Conservation (phyloP, 2,329 filamentous ascomycete genomes). For the Epichloe festucae region DNA sequence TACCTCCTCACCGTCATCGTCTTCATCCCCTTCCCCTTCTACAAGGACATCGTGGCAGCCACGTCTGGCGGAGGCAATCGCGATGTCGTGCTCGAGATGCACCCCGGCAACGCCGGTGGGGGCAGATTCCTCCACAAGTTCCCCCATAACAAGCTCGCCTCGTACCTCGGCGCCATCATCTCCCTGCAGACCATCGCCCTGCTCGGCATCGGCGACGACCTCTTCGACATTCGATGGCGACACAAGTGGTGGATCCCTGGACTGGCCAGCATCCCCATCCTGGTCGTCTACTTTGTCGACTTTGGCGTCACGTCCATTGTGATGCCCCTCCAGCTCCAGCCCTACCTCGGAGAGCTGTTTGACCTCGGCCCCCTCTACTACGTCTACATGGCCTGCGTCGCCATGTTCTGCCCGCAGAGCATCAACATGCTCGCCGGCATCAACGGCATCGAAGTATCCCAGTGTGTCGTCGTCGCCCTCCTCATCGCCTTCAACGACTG, state of each 20-base stretch:
- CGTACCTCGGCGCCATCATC: constrained; percentile 86
- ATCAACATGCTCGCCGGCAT: constrained; percentile 99
- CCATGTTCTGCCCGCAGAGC: constrained; percentile 96
- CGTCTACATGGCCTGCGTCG: constrained; percentile 87
- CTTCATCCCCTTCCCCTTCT: constrained; percentile 95
- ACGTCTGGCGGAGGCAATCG: constrained; percentile 89
- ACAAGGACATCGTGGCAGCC: constrained; percentile 92
- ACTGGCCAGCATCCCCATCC: constrained; percentile 81
- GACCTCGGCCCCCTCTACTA: constrained; percentile 82
- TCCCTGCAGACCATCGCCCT: constrained; percentile 84
- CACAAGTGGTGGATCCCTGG: constrained; percentile 98
- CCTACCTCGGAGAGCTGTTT: constrained; percentile 72
- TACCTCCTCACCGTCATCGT: constrained; percentile 80
- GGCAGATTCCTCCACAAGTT: constrained; percentile 84
- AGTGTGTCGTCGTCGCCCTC: constrained; percentile 79
- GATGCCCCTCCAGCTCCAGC: constrained; percentile 72
- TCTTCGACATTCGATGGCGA: constrained; percentile 96
- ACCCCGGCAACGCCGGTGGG: constrained; percentile 34
- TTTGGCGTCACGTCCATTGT: constrained; percentile 95
- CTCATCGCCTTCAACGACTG: constrained; percentile 78
- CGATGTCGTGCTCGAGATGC: constrained; percentile 70
- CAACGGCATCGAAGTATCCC: constrained; percentile 92
- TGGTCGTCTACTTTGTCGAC: constrained; percentile 96
- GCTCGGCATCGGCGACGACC: constrained; percentile 85
- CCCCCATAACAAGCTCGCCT: constrained; percentile 91